Conservation (phyloP, 176 grass and related monocot species). For the Eleusine coracana region DNA sequence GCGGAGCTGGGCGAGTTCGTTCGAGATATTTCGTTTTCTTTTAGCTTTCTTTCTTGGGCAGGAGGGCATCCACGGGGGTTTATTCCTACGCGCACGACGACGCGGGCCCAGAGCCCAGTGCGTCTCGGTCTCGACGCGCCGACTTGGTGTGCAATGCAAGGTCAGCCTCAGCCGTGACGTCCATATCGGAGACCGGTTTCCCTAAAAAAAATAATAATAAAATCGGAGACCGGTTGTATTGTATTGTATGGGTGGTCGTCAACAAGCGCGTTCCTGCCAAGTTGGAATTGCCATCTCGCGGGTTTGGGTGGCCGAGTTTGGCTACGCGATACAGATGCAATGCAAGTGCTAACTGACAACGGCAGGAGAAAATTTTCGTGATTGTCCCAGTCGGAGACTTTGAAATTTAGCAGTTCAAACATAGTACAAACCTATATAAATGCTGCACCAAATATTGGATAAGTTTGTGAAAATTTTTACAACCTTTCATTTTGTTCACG, state of each 20-base stretch:
- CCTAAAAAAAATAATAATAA: too few relatives aligned
- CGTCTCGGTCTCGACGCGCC: not conserved
- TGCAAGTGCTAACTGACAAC: too few relatives aligned
- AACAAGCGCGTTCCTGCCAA: not conserved
- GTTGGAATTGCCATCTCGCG: not conserved
- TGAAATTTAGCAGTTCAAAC: not conserved
- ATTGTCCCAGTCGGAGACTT: not conserved
- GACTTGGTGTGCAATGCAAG: constrained; percentile 8
- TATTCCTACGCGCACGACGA: constrained; percentile 25
- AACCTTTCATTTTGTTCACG: too few relatives aligned
- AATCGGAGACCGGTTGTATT: not conserved
- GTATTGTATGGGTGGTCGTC: not conserved
- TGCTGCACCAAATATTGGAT: not conserved
- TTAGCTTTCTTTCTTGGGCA: constrained; percentile 41
- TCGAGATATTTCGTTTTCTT: not conserved
- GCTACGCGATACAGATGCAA: too few relatives aligned
- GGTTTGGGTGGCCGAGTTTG: too few relatives aligned
- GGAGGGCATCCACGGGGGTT: constrained; percentile 51
- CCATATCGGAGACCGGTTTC: not conserved
- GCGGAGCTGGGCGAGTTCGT: constrained; percentile 3
- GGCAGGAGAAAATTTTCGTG: not conserved
- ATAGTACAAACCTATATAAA: not conserved
- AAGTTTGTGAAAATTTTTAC: not conserved
- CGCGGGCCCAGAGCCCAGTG: not conserved
- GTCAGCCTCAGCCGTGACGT: not conserved